These are phyloP conservation scores for Clarireedia sp. DNA, from an alignment of 2,329 filamentous ascomycete genomes.

Conservation along the genomic window DNA sequence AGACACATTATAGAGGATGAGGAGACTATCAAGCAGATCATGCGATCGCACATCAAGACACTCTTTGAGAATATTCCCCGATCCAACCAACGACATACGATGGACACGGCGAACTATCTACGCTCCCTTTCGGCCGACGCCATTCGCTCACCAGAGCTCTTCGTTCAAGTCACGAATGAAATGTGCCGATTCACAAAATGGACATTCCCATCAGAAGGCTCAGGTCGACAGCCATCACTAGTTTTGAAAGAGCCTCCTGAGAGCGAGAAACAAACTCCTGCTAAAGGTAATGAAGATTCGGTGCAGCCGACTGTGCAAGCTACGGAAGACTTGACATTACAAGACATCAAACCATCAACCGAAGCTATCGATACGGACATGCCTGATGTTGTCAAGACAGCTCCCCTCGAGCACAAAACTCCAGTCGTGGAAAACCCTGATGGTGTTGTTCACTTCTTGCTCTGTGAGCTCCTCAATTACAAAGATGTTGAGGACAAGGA, in stretches of 20 bases:
- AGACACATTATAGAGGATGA: constrained; percentile 94
- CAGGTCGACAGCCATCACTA: constrained; percentile 38
- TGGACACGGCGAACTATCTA: constrained; percentile 66
- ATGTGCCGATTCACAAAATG: constrained; percentile 67
- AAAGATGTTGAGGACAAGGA: constrained; percentile 88
- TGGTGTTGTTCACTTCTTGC: constrained; percentile 88
- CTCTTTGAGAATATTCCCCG: constrained; percentile 54
- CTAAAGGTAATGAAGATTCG: constrained; percentile 22
- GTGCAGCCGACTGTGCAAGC: constrained; percentile 28
- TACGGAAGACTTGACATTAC: constrained; percentile 30
- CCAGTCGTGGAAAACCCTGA: constrained; percentile 88
- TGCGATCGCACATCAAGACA: constrained; percentile 80
- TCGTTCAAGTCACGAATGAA: constrained; percentile 82
- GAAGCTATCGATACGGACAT: constrained; percentile 52
- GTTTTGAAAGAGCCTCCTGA: constrained; percentile 22
- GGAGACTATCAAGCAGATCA: constrained; percentile 80
- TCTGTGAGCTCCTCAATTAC: constrained; percentile 87
- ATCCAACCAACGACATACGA: constrained; percentile 43
- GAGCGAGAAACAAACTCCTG: constrained; percentile 6
- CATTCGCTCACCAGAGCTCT: constrained; percentile 73
- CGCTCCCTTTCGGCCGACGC: constrained; percentile 72
- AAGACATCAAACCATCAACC: constrained; percentile 52
- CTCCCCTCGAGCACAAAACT: constrained; percentile 60
- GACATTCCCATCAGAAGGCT: constrained; percentile 30
- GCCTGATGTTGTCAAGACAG: constrained; percentile 54